Percentiles rank a stretch among this genome's conserved stretches.
These are phyloP conservation scores for Peterozyma xylosa DNA, from an alignment of 805 yeast species.

Conservation along the genomic window DNA sequence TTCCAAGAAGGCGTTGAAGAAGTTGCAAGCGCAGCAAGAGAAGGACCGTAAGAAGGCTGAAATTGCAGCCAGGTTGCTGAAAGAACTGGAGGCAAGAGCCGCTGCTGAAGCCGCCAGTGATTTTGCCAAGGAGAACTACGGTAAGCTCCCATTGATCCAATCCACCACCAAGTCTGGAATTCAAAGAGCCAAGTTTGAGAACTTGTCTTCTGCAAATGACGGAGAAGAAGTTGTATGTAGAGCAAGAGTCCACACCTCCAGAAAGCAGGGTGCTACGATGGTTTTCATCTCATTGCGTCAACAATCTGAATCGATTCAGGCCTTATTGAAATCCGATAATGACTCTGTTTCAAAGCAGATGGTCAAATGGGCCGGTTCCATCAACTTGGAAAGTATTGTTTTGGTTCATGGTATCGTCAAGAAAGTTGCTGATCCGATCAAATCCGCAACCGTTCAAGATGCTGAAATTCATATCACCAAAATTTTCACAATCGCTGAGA, in stretches of 20 bases:
- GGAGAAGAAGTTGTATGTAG: slow-evolving; percentile 79
- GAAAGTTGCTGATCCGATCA: slow-evolving; percentile 81
- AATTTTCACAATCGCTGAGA: slow-evolving; percentile 71
- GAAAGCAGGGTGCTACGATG: slow-evolving; percentile 96
- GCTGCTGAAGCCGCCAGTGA: slow-evolving; percentile 67
- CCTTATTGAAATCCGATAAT: slow-evolving; percentile 68
- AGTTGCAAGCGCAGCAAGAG: slow-evolving; percentile 87
- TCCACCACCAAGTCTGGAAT: slow-evolving; percentile 60
- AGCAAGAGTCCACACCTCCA: slow-evolving; percentile 88
- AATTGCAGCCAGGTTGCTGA: slow-evolving; percentile 80
- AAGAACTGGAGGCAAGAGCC: slow-evolving; percentile 77
- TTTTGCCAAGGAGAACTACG: slow-evolving; percentile 82
- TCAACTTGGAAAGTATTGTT: slow-evolving; percentile 86
- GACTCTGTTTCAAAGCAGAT: slow-evolving; percentile 79
- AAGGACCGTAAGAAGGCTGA: slow-evolving; percentile 91
- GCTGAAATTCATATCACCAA: slow-evolving; percentile 75
- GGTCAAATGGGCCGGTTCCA: slow-evolving; percentile 91
- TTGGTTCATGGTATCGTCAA: slow-evolving; percentile 79
- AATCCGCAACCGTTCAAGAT: slow-evolving; percentile 86
- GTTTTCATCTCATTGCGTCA: slow-evolving; percentile 88
- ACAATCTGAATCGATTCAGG: slow-evolving; percentile 78
- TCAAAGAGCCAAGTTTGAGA: slow-evolving; percentile 49
- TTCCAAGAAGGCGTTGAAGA: slow-evolving; percentile 91
- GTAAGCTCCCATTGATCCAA: slow-evolving; percentile 82
- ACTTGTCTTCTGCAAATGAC: slow-evolving; percentile 53